Conservation (phyloP, 352 stramenopile genomes). For the Pythium phragmiticola region DNA sequence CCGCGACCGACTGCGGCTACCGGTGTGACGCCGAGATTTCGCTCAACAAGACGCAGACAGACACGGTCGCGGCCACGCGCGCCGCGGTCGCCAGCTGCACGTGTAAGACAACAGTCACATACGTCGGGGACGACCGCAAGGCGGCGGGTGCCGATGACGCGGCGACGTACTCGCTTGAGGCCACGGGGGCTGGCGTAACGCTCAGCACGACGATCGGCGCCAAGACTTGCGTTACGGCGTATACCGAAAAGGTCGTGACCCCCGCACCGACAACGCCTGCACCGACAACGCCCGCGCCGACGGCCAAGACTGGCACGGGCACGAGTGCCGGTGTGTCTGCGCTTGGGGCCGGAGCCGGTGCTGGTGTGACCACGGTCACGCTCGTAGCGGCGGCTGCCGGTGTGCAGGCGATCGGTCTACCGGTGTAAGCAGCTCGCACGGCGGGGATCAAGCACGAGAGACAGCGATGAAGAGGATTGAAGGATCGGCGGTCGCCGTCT, state of each 20-base stretch:
- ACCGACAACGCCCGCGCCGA: not conserved
- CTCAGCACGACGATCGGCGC: not conserved
- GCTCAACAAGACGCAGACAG: not conserved
- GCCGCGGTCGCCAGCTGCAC: not conserved
- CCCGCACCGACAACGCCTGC: not conserved
- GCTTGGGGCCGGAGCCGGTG: not conserved
- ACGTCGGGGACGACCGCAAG: not conserved
- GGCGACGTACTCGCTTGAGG: not conserved
- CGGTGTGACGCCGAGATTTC: not conserved
- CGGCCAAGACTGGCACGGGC: constrained; percentile 2
- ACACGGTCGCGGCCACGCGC: not conserved
- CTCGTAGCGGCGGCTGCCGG: constrained; percentile 2
- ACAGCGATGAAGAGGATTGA: no score
- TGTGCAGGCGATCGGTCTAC: constrained; percentile 4
- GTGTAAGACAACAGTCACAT: not conserved
- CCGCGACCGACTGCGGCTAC: not conserved
- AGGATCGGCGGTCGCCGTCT: no score
- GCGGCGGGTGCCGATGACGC: not conserved
- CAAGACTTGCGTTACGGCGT: not conserved
- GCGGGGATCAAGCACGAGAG: no score
- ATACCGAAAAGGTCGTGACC: not conserved
- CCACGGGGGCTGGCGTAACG: not conserved
- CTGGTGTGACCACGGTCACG: constrained; percentile 1
- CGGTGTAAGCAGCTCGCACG: not conserved
- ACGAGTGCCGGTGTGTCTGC: constrained; percentile 10